These are phyloP conservation scores for Verticillium nonalfalfae DNA, from an alignment of 2,329 filamentous ascomycete species.

Conservation along the genomic window DNA sequence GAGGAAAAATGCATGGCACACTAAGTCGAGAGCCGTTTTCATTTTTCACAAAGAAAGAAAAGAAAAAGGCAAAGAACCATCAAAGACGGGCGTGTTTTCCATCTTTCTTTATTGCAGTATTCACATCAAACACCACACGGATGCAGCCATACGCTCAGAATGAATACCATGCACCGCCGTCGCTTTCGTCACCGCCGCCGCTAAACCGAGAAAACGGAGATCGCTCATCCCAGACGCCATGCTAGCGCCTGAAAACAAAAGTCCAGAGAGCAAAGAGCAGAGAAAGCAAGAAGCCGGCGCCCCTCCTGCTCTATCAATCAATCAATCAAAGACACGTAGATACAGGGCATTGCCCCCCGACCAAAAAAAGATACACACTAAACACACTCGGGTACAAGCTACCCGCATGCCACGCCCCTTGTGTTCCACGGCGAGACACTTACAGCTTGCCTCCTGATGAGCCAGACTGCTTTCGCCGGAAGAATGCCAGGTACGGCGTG, in stretches of 20 bases:
- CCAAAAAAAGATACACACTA: not conserved
- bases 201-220: not conserved
- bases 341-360: not conserved
- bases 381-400: too few species aligned
- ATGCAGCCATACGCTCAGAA: not conserved
- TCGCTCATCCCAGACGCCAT: not conserved
- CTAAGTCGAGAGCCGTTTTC: too few species aligned
- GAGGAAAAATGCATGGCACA: too few species aligned
- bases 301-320: not conserved
- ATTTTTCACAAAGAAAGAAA: too few species aligned
- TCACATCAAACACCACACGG: not conserved
- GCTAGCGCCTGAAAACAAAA: not conserved
- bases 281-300: not conserved
- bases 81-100: too few species aligned
- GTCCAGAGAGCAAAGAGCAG: not conserved
- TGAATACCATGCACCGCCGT: not conserved
- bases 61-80: too few species aligned
- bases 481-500: constrained; percentile 43
- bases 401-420: too few species aligned
- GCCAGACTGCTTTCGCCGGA: constrained; percentile 27
- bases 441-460: not conserved
- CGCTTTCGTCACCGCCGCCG: not conserved
- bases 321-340: not conserved
- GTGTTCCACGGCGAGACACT: not conserved
- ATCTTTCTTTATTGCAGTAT: too few species aligned